Evolutionary conservation across 331 rosid species (phyloP), one percentile per base, ranked within the genome.

Genomic region (Quercus tomentella): DNA sequence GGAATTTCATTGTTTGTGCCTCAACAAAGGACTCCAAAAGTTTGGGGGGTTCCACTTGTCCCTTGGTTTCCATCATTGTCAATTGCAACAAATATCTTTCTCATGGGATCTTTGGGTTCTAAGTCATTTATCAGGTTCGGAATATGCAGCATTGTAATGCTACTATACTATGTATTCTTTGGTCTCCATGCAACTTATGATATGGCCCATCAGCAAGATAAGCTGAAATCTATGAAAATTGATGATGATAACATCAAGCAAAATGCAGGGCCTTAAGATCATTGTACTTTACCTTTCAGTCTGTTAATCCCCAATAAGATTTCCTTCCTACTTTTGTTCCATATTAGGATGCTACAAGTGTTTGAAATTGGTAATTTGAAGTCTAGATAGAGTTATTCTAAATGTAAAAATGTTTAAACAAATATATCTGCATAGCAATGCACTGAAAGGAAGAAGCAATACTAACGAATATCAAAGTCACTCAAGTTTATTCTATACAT

Each of bases 1-100:
- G 94, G 89, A 17, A 83, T 93, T 61, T 77, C 89, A 30, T 6
- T 88, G 9, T 78, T 78, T 69, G 61, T 91, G 77, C 86, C 87
- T 26, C 91, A 89, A 76, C 91, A 91, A 82, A 89, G 94, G 83
- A 76, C 54, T 31, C 94, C 97, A 7, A 91, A 30, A 51, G 86
- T 82, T 79, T 93, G 94, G 97, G 97, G 92, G 0, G 97, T 93
- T 54, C 97, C 97, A 8, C 87, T 91, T 68, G 93, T 93, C 3
- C 97, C 97, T 12, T 91, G 97, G 97, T 45, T 93, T 17, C 97
- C 97, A 25, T 89, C 94, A 78, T 68, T 88, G 82, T 93, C 97
- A 25, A 86, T 93, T 28, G 97, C 90, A 3, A 84, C 82, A 12
- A 93, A 90, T 80, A 11, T 89, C 8, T 91, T 93, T 71, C 91